Evolutionary conservation across 1,284 basidiomycete genomes (phyloP), one percentile per base, ranked within the genome.

Genomic region (Caloboletus firmus): DNA sequence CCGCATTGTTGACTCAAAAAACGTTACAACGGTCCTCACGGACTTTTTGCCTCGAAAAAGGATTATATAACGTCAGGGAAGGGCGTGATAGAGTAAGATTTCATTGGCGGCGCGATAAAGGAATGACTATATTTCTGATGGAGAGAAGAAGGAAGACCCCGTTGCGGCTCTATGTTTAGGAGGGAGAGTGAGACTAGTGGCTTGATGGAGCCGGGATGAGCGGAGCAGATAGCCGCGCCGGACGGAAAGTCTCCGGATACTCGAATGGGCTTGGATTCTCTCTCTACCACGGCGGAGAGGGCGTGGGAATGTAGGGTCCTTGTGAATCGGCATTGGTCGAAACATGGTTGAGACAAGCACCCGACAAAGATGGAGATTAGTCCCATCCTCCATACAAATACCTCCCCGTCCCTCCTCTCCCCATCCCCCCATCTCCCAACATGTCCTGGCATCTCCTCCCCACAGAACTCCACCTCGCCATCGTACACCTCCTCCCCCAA

Each of bases 391-490:
- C 9, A 30, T 52, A 52, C 37, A 55, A 54, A 64, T 52, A 62
- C 40, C 24, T 32, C 5, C 22, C 6, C 4, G 7, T 9, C 24
- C 7, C 11, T 4, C 8, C 6, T 18, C 13, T 24, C 24, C 3
- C 24, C 37, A 0, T 5, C 37, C 10, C 35, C 18, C 49, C 22
- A 18, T 20, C 39, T n/a, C 69, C 68, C 32, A 69, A 48, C 56
- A 71, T 77, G 60, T 73, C 69, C 62, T 89, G 87, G 87, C 61
- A 73, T 54, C 41, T 67, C 35, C 82, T 89, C 60, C 87, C 87
- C 37, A 71, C 74, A 1, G 87, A 89, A 61, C 82, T 89, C 68
- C 82, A 83, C 69, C 75, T 84, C 61, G 72, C 79, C 30, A 64
- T 89, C 65, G 71, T 84, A 44, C 77, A 76, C 39, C 67, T 72